These are phyloP conservation scores for Kazachstania bromeliacearum DNA, from an alignment of 805 yeast species.

Conservation along the genomic window DNA sequence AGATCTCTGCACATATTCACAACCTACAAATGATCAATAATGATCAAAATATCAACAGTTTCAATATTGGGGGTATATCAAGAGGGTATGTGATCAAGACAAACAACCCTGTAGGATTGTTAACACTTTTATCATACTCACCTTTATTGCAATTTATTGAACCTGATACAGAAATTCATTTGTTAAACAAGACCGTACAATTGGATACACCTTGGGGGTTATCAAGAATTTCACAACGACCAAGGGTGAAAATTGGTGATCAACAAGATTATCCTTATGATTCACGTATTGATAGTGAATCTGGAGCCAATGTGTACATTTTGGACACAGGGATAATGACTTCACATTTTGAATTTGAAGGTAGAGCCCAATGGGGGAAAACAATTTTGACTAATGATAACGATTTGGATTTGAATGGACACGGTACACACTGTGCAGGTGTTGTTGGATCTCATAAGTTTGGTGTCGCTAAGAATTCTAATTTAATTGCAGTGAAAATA, in stretches of 20 bases:
- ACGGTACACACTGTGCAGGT: conserved; percentile 96
- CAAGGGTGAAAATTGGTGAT: conserved; percentile 52
- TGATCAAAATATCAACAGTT: not conserved
- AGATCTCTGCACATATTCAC: not conserved
- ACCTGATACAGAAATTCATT: conserved; percentile 2
- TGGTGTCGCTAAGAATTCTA: conserved; percentile 75
- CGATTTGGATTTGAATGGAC: conserved; percentile 76
- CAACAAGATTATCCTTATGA: conserved; percentile 57
- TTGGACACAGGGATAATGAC: conserved; percentile 71
- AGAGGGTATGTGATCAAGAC: not conserved
- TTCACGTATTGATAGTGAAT: conserved; percentile 40
- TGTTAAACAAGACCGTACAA: conserved; percentile 31
- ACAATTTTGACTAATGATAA: conserved; percentile 52
- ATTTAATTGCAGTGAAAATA: conserved; percentile 73
- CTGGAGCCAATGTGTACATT: conserved; percentile 72
- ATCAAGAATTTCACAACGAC: conserved; percentile 77
- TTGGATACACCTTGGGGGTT: conserved; percentile 91
- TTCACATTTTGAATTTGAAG: conserved; percentile 52
- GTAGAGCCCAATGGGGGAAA: conserved; percentile 49
- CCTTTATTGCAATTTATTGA: conserved; percentile 3
- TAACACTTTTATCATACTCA: not conserved
- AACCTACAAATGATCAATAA: not conserved
- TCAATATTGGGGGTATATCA: not conserved
- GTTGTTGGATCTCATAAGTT: conserved; percentile 69
- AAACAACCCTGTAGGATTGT: not conserved